Percentiles rank a stretch among this genome's conserved stretches.
Conservation (phyloP, 2,329 filamentous ascomycete species). For the Endothia cerciana region DNA sequence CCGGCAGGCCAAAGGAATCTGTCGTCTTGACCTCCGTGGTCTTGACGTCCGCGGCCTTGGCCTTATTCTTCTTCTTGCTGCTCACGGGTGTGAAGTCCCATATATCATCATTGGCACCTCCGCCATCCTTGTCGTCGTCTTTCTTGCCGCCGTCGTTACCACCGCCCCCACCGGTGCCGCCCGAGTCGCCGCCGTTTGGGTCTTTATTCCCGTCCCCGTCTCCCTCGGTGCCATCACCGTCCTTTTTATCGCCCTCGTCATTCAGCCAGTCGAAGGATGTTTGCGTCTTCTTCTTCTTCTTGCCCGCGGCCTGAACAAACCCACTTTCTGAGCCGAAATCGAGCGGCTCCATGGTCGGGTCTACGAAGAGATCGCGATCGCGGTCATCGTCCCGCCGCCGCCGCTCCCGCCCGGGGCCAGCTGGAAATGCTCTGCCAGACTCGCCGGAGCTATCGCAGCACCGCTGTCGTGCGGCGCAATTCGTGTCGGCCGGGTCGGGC, state of each 20-base stretch:
- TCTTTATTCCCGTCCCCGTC: conserved; percentile 40
- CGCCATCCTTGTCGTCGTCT: conserved; percentile 44
- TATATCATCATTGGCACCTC: conserved; percentile 42
- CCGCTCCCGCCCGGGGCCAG: conserved; percentile 30
- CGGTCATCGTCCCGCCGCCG: conserved; percentile 19
- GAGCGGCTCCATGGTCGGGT: conserved; percentile 52
- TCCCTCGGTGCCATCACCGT: conserved; percentile 42
- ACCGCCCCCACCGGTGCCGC: conserved; percentile 42
- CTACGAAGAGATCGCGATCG: conserved; percentile 46
- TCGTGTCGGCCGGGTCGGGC: conserved; percentile 39
- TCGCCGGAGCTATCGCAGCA: conserved; percentile 31
- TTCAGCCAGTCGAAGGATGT: conserved; percentile 47
- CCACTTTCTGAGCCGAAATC: conserved; percentile 62
- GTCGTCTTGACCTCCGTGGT: conserved; percentile 36
- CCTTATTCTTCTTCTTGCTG: conserved; percentile 60
- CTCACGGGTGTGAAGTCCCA: conserved; percentile 51
- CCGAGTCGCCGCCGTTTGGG: conserved; percentile 41
- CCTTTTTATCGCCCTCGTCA: conserved; percentile 50
- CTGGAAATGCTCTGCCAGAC: conserved; percentile 32
- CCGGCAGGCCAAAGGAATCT: conserved; percentile 32
- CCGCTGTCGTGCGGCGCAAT: conserved; percentile 38
- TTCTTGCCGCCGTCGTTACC: conserved; percentile 43
- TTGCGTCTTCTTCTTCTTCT: conserved; percentile 59
- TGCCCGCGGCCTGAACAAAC: conserved; percentile 58
- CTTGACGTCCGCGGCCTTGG: conserved; percentile 43